Evolutionary conservation across 148 eudicot species (phyloP).

Genomic region (Chenopodium formosanum): DNA sequence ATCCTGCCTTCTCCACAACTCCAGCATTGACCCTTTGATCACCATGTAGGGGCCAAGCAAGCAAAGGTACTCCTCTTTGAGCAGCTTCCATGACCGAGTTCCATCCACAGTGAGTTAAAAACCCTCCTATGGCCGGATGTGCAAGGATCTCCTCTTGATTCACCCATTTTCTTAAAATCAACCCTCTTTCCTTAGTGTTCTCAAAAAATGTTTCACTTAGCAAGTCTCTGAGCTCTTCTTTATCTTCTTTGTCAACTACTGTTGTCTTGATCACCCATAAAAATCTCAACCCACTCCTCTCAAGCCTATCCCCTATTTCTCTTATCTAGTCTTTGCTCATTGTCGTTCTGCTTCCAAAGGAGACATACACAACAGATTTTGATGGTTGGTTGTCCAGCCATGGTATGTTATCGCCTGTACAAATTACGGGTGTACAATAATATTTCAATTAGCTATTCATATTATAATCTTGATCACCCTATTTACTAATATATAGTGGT

Average conservation of each 20-base stretch:
- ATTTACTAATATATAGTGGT: no score
- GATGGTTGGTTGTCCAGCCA: conserved; percentile 40
- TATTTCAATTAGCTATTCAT: no score
- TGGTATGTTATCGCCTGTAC: background rate
- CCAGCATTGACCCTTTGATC: conserved; percentile 57
- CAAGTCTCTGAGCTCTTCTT: conserved; percentile 21
- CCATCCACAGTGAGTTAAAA: conserved; percentile 40
- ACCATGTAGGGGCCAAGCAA: conserved; percentile 57
- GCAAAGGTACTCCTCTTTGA: conserved; percentile 31
- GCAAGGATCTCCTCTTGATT: conserved; percentile 39
- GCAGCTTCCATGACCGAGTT: conserved; percentile 30
- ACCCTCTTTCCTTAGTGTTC: conserved; percentile 26
- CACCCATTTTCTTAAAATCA: conserved; percentile 38
- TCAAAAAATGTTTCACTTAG: conserved; percentile 34
- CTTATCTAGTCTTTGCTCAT: conserved; percentile 35
- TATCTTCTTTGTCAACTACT: conserved; percentile 42
- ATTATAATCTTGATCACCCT: no score
- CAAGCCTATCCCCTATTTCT: conserved; percentile 40
- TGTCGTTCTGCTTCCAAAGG: conserved; percentile 48
- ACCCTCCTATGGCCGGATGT: conserved; percentile 49
- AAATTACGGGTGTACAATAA: no score
- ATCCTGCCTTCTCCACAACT: conserved; percentile 44
- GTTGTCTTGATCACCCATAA: conserved; percentile 51
- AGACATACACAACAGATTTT: conserved; percentile 35
- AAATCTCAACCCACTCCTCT: conserved; percentile 32